Conservation (phyloP, 108 stramenopile genomes). For the Licmophora abbreviata region DNA sequence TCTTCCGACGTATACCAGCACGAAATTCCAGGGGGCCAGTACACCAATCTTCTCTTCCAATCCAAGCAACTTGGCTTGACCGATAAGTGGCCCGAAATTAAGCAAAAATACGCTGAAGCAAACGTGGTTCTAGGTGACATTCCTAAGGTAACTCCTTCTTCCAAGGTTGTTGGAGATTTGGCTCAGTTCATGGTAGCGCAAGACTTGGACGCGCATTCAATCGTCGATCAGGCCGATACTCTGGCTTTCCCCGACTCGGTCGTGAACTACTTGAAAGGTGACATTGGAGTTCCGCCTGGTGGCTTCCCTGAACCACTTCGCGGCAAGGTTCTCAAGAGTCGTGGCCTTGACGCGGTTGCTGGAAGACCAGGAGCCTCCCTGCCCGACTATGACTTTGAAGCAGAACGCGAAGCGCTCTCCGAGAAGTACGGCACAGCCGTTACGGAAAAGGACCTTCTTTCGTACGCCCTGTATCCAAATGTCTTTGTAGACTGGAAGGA, state of each 20-base stretch:
- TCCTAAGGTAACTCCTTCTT: constrained; percentile 93
- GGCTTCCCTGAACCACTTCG: constrained; percentile 95
- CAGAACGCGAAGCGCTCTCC: constrained; percentile 34
- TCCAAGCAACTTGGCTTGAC: constrained; percentile 86
- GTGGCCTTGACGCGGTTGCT: constrained; percentile 58
- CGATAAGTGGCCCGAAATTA: constrained; percentile 83
- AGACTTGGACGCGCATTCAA: constrained; percentile 68
- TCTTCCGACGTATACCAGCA: constrained; percentile 89
- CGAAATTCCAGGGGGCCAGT: constrained; percentile 96
- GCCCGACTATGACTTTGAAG: constrained; percentile 67
- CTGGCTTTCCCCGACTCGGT: constrained; percentile 87
- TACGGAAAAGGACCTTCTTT: constrained; percentile 72
- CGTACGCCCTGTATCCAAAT: constrained; percentile 82
- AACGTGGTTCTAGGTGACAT: constrained; percentile 93
- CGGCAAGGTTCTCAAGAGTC: constrained; percentile 52
- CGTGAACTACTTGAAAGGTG: constrained; percentile 86
- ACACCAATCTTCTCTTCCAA: constrained; percentile 95
- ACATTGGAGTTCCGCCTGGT: constrained; percentile 83
- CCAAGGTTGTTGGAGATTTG: constrained; percentile 93
- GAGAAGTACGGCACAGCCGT: constrained; percentile 61
- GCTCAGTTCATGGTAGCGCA: constrained; percentile 94
- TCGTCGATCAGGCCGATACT: constrained; percentile 78
- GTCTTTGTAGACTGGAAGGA: constrained; percentile 82
- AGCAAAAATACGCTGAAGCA: constrained; percentile 84
- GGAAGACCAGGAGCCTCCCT: constrained; percentile 91